Evolutionary conservation across 2,329 filamentous ascomycete genomes (phyloP).

Genomic region (Sordariomycetes sp.): DNA sequence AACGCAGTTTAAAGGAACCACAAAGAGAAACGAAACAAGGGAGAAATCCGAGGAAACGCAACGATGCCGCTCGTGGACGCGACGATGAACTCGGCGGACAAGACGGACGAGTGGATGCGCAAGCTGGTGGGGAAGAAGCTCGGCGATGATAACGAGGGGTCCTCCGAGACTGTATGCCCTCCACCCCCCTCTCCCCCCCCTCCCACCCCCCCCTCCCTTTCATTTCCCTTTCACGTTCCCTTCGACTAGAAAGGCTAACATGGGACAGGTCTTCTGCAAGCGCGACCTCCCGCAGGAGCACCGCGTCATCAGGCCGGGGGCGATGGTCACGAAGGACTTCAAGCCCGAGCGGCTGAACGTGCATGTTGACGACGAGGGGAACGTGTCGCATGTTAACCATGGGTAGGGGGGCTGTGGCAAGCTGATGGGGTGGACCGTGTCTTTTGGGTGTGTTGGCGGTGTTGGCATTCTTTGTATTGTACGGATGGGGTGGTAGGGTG

Average conservation of each 20-base stretch:
- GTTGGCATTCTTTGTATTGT: no score
- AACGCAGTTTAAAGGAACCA: no score
- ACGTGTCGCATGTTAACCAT: conserved; percentile 47
- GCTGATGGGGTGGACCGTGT: no score
- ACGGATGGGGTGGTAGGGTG: no score
- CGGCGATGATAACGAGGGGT: conserved; percentile 26
- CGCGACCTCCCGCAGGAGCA: conserved; percentile 45
- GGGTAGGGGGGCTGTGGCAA: no score
- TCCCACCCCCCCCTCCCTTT: not conserved
- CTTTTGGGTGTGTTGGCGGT: not conserved
- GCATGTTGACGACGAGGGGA: conserved; percentile 48
- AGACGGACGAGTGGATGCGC: conserved; percentile 47
- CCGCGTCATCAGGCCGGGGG: conserved; percentile 45
- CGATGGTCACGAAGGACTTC: conserved; percentile 49
- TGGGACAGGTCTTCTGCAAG: conserved; percentile 45
- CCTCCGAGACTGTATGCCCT: conserved; percentile 37
- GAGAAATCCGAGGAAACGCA: not conserved
- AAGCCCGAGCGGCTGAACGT: conserved; percentile 45
- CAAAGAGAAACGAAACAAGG: no score
- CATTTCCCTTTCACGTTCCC: not conserved
- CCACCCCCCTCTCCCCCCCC: not conserved
- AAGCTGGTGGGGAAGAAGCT: conserved; percentile 56
- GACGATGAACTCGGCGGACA: conserved; percentile 31
- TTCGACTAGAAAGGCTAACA: not conserved
- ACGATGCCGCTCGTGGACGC: conserved; percentile 57